These are phyloP conservation scores for Annona squamosa DNA, from an alignment of 164 flowering plant species.

Conservation along the genomic window DNA sequence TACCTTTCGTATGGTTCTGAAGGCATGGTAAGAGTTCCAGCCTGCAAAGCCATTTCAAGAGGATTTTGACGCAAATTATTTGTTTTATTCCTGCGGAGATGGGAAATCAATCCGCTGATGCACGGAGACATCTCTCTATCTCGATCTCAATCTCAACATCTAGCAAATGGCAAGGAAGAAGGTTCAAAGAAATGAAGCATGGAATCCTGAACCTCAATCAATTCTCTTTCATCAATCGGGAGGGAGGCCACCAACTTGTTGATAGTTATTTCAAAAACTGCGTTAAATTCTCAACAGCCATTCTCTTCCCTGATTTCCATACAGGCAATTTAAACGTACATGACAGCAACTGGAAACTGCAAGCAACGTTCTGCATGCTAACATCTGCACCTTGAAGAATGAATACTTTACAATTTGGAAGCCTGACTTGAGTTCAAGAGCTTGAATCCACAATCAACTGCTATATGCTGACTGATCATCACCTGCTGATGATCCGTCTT, in stretches of 20 bases:
- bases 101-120: neutral
- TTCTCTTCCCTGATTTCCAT: neutral
- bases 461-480: too few species aligned
- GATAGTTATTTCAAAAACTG: neutral
- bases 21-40: too few species aligned
- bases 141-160: neutral
- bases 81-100: conserved; percentile 11
- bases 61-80: neutral
- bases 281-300: neutral
- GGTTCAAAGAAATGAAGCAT: neutral
- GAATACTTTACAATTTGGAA: neutral
- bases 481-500: neutral
- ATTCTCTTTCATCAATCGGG: neutral
- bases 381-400: neutral
- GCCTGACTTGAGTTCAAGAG: neutral
- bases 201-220: neutral
- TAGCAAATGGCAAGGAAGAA: neutral
- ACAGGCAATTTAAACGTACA: too few species aligned
- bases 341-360: neutral
- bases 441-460: neutral
- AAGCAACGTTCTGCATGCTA: neutral
- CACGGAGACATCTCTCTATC: neutral
- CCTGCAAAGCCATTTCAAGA: neutral
- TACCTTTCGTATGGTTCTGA: too few species aligned
- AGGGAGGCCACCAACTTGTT: neutral